phyloP scores from a whole-genome alignment of 768 basidiomycete genomes.

The Lentinula boryana region DNA sequence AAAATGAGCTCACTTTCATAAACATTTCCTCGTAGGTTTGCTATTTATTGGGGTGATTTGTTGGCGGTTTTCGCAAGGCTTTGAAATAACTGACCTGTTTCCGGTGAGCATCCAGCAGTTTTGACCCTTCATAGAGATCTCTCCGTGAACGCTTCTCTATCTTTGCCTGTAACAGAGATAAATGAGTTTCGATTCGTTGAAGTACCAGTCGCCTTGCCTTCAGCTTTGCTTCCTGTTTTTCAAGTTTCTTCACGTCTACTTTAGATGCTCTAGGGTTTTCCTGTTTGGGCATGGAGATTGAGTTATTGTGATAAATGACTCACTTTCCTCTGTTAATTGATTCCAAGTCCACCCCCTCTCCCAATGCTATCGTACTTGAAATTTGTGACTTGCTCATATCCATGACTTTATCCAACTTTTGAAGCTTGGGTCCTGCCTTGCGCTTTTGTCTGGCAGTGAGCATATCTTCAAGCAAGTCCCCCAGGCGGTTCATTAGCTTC shows the following conservation, averaged over 20 bases:
- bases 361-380: conserved; percentile 73
- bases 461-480: conserved; percentile 59
- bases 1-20: conserved; percentile 66
- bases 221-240: conserved; percentile 96
- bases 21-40: conserved; percentile 99
- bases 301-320: conserved; percentile 17
- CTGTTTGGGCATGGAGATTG: neutral
- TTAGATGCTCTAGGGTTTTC: conserved; percentile 61
- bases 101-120: conserved; percentile 85
- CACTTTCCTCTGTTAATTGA: conserved; percentile 94
- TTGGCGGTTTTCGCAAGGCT: neutral
- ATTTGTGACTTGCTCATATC: conserved; percentile 81
- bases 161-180: conserved; percentile 58
- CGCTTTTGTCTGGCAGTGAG: conserved; percentile 52
- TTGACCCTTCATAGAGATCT: conserved; percentile 94
- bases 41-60: conserved; percentile 29
- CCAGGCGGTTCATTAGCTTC: conserved; percentile 60
- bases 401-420: conserved; percentile 81
- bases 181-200: neutral
- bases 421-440: conserved; percentile 57
- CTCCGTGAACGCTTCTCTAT: conserved; percentile 92
- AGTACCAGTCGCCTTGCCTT: conserved; percentile 40
- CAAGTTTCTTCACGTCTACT: conserved; percentile 92
- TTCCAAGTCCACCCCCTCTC: conserved; percentile 83
- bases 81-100: conserved; percentile 56